phyloP scores from a whole-genome alignment of 2,329 filamentous ascomycete species.

The Arthroderma sp. region DNA sequence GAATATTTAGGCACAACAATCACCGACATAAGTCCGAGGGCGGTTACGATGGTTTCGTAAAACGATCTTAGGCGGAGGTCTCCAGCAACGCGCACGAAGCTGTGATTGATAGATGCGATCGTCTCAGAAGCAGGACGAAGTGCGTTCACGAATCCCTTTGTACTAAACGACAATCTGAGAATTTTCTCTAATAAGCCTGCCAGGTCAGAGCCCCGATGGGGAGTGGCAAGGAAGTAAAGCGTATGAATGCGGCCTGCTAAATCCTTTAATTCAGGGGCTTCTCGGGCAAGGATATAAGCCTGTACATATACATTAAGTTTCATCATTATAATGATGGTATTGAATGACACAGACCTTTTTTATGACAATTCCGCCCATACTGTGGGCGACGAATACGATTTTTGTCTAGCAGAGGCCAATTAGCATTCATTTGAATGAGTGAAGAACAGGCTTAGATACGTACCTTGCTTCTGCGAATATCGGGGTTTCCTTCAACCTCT shows the following conservation, averaged over 20 bases:
- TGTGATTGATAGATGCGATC: neutral
- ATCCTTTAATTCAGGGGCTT: conserved; percentile 12
- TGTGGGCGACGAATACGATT: conserved; percentile 16
- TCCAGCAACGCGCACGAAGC: neutral
- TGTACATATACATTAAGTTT: neutral
- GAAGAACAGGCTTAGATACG: neutral
- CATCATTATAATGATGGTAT: neutral
- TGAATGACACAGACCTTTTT: conserved; percentile 17
- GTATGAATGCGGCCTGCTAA: conserved; percentile 13
- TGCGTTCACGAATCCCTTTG: neutral
- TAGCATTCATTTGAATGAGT: neutral
- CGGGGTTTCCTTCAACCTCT: conserved; percentile 12
- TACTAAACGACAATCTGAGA: neutral
- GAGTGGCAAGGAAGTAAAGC: conserved; percentile 20
- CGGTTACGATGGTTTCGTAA: neutral
- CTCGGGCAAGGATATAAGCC: conserved; percentile 10
- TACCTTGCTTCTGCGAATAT: neutral
- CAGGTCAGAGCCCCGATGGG: conserved; percentile 19
- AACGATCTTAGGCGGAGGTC: neutral
- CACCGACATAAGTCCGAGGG: neutral
- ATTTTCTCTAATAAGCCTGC: conserved; percentile 19
- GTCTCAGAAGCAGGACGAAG: neutral
- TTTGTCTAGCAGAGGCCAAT: conserved; percentile 3
- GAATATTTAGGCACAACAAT: neutral
- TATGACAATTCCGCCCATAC: conserved; percentile 21